Evolutionary conservation across 257 asterid genomes (phyloP), one percentile per base, ranked within the genome.

Genomic region (Scutellaria barbata): DNA sequence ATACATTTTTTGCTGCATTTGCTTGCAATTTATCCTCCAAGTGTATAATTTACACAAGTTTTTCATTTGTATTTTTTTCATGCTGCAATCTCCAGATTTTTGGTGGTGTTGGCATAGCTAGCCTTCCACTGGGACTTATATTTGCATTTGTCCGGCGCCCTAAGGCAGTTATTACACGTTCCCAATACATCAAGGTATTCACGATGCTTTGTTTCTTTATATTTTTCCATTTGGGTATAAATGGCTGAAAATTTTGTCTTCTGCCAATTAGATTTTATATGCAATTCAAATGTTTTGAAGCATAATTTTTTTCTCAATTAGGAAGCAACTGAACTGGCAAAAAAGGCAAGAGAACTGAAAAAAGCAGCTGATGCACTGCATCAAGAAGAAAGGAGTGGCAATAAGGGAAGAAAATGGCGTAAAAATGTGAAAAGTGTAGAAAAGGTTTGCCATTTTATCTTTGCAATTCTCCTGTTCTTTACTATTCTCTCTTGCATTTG

Each of bases 101-200:
- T 84, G 96, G 98, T 63, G 98, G 98, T 48, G 96, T 92, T 48
- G 98, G 98, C 76, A 92, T 92, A 76, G 93, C 94, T 57, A 88
- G 95, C 84, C 95, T 89, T 14, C 98, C 98, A 12, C 73, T 92
- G 83, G 90, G 98, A 63, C 90, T 92, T 51, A 84, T 92, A 75
- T 84, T 84, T 83, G 85, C 98, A 55, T 92, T 92, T 82, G 68
- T 89, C 69, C 87, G 94, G 78, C 95, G 98, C 71, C 98, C 98
- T 16, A 92, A 84, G 88, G 96, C 98, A 53, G 98, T 92, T 60
- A 92, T 92, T 68, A 92, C 98, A 68, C 90, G 98, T 47, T 92
- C 98, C 8, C 98, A 92, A 76, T 92, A 92, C 84, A 92, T 92
- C 71, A 89, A 89, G 96, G 98, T 92, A 83, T 40, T 74, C 75